phyloP scores from a whole-genome alignment of 495 filamentous ascomycete species.

The Penicillium manginii region DNA sequence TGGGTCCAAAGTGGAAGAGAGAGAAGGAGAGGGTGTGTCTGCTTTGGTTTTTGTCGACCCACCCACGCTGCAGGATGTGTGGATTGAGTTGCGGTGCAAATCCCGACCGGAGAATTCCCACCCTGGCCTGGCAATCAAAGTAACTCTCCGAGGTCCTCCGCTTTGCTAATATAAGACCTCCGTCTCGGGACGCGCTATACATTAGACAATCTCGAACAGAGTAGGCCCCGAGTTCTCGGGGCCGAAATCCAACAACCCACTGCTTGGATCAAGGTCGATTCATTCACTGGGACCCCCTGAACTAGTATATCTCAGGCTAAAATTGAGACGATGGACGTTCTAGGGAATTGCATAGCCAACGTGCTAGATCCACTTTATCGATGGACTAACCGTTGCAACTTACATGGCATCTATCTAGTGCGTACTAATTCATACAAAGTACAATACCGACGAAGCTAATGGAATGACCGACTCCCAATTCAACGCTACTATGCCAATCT shows the following conservation, averaged over 20 bases:
- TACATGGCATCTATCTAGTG: not conserved
- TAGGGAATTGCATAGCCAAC: not conserved
- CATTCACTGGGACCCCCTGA: not conserved
- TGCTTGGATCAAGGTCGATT: not conserved
- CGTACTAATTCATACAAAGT: not conserved
- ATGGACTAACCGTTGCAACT: conserved; percentile 2
- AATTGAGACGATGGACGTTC: not conserved
- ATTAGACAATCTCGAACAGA: conserved; percentile 3
- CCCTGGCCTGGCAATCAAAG: not conserved
- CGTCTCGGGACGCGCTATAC: conserved; percentile 1
- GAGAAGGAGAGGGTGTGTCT: not conserved
- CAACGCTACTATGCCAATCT: conserved; percentile 1
- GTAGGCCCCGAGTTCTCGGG: not conserved
- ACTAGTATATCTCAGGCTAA: not conserved
- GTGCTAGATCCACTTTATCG: not conserved
- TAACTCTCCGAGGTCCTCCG: not conserved
- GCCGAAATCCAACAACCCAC: not conserved
- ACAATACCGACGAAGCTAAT: not conserved
- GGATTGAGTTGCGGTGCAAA: conserved; percentile 14
- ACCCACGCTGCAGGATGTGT: conserved; percentile 13
- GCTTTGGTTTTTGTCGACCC: conserved; percentile 17
- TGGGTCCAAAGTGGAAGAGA: conserved; percentile 16
- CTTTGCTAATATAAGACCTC: conserved; percentile 2
- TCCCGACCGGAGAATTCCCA: conserved; percentile 26
- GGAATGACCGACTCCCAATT: not conserved